Evolutionary conservation across 352 stramenopile genomes (phyloP).

Genomic region (Globisporangium nunn): DNA sequence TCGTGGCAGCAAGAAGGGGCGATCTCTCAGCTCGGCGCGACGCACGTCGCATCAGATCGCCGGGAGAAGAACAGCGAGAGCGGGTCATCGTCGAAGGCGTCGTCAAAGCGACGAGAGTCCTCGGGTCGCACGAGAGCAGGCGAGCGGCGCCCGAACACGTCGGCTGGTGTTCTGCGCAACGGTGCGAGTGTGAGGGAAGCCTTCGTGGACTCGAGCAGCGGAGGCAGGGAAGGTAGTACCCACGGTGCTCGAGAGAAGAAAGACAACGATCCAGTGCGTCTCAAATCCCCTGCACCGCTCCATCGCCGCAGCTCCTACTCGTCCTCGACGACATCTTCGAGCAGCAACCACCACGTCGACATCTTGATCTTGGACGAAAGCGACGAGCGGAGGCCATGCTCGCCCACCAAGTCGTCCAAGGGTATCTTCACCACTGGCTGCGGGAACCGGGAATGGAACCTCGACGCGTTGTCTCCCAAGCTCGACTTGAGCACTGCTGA

Average conservation of each 20-base stretch:
- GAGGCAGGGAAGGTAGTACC: background rate
- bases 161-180: slow-evolving; percentile 36
- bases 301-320: slow-evolving; percentile 10
- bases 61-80: background rate
- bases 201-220: slow-evolving; percentile 32
- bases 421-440: slow-evolving; percentile 34
- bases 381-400: slow-evolving; percentile 37
- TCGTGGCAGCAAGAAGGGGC: slow-evolving; percentile 59
- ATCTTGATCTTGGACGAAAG: slow-evolving; percentile 53
- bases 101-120: background rate
- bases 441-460: slow-evolving; percentile 41
- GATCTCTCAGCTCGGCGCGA: slow-evolving; percentile 31
- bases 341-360: slow-evolving; percentile 23
- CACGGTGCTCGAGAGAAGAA: background rate
- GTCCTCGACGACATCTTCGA: slow-evolving; percentile 3
- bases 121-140: slow-evolving; percentile 7
- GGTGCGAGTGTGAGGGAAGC: slow-evolving; percentile 36
- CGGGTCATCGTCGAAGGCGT: background rate
- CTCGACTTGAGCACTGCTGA: slow-evolving; percentile 39
- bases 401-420: slow-evolving; percentile 36
- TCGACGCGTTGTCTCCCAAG: slow-evolving; percentile 47
- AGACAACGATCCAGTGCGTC: background rate
- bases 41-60: slow-evolving; percentile 1
- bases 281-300: slow-evolving; percentile 1
- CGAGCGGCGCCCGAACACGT: slow-evolving; percentile 43